Conservation (phyloP, 2,329 filamentous ascomycete genomes). For the Alternaria longipes region DNA sequence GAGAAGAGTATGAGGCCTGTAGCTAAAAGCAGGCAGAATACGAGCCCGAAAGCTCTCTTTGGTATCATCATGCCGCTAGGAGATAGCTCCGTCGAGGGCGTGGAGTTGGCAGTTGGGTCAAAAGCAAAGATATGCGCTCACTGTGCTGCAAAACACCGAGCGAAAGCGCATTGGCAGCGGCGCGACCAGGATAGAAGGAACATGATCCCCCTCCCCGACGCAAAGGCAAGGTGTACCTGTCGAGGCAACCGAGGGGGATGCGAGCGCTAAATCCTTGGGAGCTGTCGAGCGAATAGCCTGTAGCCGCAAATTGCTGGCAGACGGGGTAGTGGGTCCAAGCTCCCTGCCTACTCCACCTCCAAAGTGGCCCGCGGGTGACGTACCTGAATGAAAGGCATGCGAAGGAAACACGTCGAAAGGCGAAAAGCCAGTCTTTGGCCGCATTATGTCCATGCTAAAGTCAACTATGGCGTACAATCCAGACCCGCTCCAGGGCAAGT, state of each 20-base stretch:
- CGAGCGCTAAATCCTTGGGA: conserved; percentile 16
- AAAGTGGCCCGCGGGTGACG: conserved; percentile 20
- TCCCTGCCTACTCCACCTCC: conserved; percentile 10
- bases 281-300: conserved; percentile 2
- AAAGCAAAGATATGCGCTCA: conserved; percentile 13
- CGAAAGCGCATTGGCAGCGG: conserved; percentile 9
- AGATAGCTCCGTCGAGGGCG: conserved; percentile 6
- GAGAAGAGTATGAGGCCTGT: conserved; percentile 29
- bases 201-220: background rate
- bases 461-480: conserved; percentile 21
- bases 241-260: conserved; percentile 15
- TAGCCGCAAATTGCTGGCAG: conserved; percentile 13
- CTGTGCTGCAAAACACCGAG: conserved; percentile 1
- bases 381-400: conserved; percentile 19
- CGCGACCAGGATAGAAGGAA: conserved; percentile 10
- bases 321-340: conserved; percentile 18
- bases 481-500: conserved; percentile 26
- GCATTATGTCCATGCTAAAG: conserved; percentile 18
- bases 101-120: background rate
- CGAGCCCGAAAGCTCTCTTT: conserved; percentile 30
- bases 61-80: conserved; percentile 33
- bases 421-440: conserved; percentile 10
- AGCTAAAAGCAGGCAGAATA: conserved; percentile 22
- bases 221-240: conserved; percentile 16
- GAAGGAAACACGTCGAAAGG: conserved; percentile 11